Conservation (phyloP, 2,329 filamentous ascomycete genomes). For the Scortechinia acanthostroma region DNA sequence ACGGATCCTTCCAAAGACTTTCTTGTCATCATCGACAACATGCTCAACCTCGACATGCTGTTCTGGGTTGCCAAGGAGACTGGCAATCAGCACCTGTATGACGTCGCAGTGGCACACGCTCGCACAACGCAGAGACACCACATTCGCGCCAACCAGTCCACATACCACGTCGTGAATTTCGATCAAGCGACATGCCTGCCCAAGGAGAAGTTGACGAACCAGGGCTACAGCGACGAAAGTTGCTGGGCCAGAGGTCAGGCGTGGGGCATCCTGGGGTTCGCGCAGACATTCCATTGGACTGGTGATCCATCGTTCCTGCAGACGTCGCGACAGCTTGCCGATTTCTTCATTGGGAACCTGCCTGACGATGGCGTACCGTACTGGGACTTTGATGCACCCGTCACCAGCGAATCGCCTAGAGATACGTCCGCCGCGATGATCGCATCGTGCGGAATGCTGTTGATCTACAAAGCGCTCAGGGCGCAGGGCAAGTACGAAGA, state of each 20-base stretch:
- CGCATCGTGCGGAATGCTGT: slow-evolving; percentile 25
- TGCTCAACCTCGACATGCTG: slow-evolving; percentile 29
- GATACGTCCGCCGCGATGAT: slow-evolving; percentile 28
- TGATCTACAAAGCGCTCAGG: slow-evolving; percentile 19
- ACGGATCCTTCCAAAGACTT: slow-evolving; percentile 23
- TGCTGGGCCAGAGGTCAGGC: slow-evolving; percentile 39
- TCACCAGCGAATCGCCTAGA: slow-evolving; percentile 11
- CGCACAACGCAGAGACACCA: slow-evolving; percentile 25
- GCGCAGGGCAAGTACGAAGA: too few relatives aligned
- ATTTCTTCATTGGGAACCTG: slow-evolving; percentile 32
- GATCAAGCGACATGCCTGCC: slow-evolving; percentile 32
- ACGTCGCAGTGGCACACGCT: slow-evolving; percentile 22
- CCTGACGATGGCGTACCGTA: slow-evolving; percentile 8
- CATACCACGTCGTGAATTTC: slow-evolving; percentile 37
- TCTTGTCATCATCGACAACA: slow-evolving; percentile 31
- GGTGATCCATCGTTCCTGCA: slow-evolving; percentile 27
- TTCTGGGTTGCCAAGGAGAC: not conserved
- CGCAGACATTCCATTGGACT: slow-evolving; percentile 36
- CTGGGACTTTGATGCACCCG: slow-evolving; percentile 38
- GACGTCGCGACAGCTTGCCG: slow-evolving; percentile 29
- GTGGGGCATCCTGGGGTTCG: slow-evolving; percentile 38
- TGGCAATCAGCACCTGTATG: too few relatives aligned
- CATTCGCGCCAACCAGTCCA: slow-evolving; percentile 24
- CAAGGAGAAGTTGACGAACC: too few relatives aligned
- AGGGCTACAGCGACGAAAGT: slow-evolving; percentile 31